phyloP scores from a whole-genome alignment of 2,329 filamentous ascomycete species.

The Amauroascus verrucosus region DNA sequence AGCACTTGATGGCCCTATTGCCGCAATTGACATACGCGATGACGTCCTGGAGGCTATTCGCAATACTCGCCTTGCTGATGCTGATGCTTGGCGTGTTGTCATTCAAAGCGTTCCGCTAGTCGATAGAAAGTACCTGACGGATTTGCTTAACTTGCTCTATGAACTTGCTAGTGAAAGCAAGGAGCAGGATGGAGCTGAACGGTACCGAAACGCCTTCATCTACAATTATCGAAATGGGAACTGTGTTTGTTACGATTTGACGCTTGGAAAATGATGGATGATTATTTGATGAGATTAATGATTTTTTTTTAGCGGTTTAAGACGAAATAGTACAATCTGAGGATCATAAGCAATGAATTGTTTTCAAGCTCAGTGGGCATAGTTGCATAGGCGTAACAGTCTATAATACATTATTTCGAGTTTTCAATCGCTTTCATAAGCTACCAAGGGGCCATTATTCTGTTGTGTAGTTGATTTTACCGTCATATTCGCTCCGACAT shows the following conservation, averaged over 20 bases:
- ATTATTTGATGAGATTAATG: slow-evolving; percentile 11
- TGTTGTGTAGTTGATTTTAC: slow-evolving; percentile 36
- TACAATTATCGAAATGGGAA: slow-evolving; percentile 83
- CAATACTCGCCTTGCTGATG: slow-evolving; percentile 63
- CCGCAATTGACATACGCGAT: slow-evolving; percentile 81
- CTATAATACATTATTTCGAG: slow-evolving; percentile 8
- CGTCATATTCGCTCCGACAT: slow-evolving; percentile 34
- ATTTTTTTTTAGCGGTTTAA: not conserved
- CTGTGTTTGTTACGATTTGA: slow-evolving; percentile 77
- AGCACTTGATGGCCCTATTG: slow-evolving; percentile 67
- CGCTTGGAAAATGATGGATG: slow-evolving; percentile 22
- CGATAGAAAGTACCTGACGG: slow-evolving; percentile 71
- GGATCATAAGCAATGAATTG: not conserved
- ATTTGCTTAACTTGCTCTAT: slow-evolving; percentile 66
- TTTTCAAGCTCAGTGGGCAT: not conserved
- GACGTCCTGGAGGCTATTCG: slow-evolving; percentile 67
- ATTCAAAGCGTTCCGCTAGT: slow-evolving; percentile 67
- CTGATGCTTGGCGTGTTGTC: slow-evolving; percentile 71
- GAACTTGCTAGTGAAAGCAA: slow-evolving; percentile 47
- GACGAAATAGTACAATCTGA: not conserved
- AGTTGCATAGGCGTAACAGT: not conserved
- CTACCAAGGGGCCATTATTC: slow-evolving; percentile 62
- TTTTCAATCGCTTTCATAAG: slow-evolving; percentile 61
- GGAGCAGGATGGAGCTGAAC: slow-evolving; percentile 39
- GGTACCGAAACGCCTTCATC: slow-evolving; percentile 64